Evolutionary conservation across 176 grass and related monocot species (phyloP).

Genomic region (Thinopyrum elongatum): DNA sequence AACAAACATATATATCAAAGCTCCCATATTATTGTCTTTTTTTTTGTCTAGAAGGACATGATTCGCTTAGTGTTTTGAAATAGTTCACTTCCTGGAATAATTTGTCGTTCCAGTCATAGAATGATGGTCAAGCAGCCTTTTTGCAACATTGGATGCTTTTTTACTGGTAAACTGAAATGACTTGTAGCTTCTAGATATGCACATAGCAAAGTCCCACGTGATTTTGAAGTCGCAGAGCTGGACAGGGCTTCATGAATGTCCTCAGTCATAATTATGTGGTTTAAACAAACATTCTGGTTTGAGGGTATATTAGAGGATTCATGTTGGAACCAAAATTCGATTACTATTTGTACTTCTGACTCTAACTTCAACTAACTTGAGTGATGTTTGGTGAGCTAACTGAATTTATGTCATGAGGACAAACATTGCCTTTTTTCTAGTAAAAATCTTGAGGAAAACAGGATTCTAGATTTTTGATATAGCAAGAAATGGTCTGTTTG

Average conservation of each 20-base stretch:
- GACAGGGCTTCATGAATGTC: not conserved
- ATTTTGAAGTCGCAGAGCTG: not conserved
- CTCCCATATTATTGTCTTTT: not conserved
- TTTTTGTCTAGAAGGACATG: not conserved
- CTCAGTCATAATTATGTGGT: not conserved
- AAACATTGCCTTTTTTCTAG: not conserved
- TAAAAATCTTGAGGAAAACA: too few species aligned
- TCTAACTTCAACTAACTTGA: not conserved
- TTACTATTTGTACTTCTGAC: not conserved
- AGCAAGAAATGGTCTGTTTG: not conserved
- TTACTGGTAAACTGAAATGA: not conserved
- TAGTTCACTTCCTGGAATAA: not conserved
- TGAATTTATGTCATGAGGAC: not conserved
- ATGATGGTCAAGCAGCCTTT: not conserved
- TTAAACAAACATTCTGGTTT: not conserved
- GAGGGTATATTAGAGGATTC: not conserved
- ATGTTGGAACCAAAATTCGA: not conserved
- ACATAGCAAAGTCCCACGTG: not conserved
- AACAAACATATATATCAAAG: not conserved
- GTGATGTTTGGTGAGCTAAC: not conserved
- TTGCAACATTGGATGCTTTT: not conserved
- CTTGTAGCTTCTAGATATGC: not conserved
- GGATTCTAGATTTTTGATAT: not conserved
- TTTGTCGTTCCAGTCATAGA: not conserved
- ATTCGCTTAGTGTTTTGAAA: constrained; percentile 6